Evolutionary conservation across 345 rosid species (phyloP).

Genomic region (Bretschneidera sinensis): DNA sequence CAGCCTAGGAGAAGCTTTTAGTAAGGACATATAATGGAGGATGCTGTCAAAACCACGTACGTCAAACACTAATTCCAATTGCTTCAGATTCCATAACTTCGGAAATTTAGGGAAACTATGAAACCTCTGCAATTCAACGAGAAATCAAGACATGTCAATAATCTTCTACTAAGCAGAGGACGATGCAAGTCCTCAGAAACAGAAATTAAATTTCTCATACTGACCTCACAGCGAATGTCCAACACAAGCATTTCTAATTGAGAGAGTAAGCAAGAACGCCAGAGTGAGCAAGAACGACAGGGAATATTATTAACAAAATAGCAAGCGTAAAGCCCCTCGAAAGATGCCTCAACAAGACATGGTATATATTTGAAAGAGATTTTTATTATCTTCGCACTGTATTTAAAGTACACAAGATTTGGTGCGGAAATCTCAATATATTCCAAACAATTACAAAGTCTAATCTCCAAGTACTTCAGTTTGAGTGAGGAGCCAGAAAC

Average conservation of each 20-base stretch:
- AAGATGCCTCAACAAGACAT: constrained; percentile 5
- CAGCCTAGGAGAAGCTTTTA: constrained; percentile 3
- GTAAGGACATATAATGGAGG: background rate
- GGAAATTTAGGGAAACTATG: background rate
- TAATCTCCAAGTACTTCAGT: constrained; percentile 10
- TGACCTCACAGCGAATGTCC: background rate
- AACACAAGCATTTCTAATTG: constrained; percentile 2
- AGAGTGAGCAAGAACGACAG: too few species aligned
- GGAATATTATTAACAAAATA: background rate
- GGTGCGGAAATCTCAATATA: constrained; percentile 5
- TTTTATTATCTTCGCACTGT: background rate
- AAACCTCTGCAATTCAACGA: background rate
- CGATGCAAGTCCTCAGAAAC: too few species aligned
- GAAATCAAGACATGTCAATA: too few species aligned
- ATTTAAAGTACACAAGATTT: constrained; percentile 4
- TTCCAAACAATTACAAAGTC: background rate
- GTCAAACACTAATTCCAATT: constrained; percentile 1
- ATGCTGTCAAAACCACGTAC: background rate
- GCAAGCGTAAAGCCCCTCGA: background rate
- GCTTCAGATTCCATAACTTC: background rate
- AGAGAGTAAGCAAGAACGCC: background rate
- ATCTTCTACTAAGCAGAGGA: too few species aligned
- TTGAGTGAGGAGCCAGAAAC: constrained; percentile 15
- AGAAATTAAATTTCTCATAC: background rate
- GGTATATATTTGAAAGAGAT: background rate